Base-by-base conservation (phyloP, 805 yeast genomes). In the Starmerella davenportii region DNA sequence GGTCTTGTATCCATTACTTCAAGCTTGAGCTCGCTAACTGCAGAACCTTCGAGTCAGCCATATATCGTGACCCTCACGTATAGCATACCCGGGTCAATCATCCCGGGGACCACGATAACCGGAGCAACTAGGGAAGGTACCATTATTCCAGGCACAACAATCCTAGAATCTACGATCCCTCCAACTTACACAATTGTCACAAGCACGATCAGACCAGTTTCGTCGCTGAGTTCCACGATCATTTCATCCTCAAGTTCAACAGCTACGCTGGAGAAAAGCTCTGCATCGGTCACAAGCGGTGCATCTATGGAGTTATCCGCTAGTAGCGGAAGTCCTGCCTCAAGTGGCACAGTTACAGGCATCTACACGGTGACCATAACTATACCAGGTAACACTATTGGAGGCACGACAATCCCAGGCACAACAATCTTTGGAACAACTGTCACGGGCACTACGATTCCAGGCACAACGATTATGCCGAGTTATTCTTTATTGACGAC, bases 81-180 rank as follows among this genome's bases (percentile, higher is more conserved):
- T 14, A 17, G 41, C 13, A 30, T 41, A 4, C 42, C 42, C 17
- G 38, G 40, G 3, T 32, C 49, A 1, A 36, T 43, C 3, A 35
- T 34, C 15, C 28, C 33, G 27, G 30, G 36, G 16, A 21, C 39
- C 4, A 38, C 42, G 9, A 17, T 45, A 9, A 42, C 48, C 32
- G 50, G 48, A 7, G 24, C 39, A 2, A 44, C 51, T 5, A 24
- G 43, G 19, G 48, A 48, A 1, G 51, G 46, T 8, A 34, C 44
- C 7, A 42, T 47, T 5, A 27, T 19, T 4, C 30, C 38, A 7
- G 24, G 19, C 14, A 16, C 35, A 29, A 19, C 29, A 5, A 25
- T 23, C 3, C 20, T 39, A 5, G n/a, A 31, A 21, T 19, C 39
- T 21, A 25, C 36, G 16, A 31, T 39, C 14, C 32, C 39, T 15